A percentile compares a stretch with the other conserved stretches of the same genome.
These are phyloP conservation scores for Hsuehochloa calcarea DNA, from an alignment of 176 grass and related monocot species.

Conservation along the genomic window DNA sequence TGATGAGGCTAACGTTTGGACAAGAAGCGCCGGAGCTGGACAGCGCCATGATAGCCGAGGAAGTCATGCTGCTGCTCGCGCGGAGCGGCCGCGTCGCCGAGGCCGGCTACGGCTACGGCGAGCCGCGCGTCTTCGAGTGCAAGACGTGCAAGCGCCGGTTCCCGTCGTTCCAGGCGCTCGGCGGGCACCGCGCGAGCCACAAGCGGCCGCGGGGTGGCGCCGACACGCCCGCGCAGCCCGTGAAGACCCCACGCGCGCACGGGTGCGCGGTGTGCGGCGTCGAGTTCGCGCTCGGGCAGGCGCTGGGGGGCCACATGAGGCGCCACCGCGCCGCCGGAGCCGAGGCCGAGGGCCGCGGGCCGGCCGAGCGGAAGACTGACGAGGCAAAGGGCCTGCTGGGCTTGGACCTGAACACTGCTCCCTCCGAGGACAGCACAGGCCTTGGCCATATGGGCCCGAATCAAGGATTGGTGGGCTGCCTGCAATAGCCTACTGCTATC, in stretches of 20 bases:
- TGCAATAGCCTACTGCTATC: background rate
- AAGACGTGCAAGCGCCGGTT: slow-evolving; percentile 60
- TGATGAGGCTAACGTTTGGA: slow-evolving; percentile 39
- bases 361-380: background rate
- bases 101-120: slow-evolving; percentile 1
- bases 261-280: slow-evolving; percentile 59
- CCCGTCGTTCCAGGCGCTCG: slow-evolving; percentile 69
- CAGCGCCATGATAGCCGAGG: slow-evolving; percentile 27
- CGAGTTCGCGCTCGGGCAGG: slow-evolving; percentile 61
- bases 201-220: slow-evolving; percentile 29
- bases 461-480: background rate
- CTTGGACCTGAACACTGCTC: slow-evolving; percentile 40
- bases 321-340: slow-evolving; percentile 36
- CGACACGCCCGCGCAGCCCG: background rate
- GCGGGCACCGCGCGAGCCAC: slow-evolving; percentile 63
- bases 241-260: slow-evolving; percentile 35
- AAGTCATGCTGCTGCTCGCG: slow-evolving; percentile 39
- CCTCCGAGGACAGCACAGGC: background rate
- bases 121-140: slow-evolving; percentile 51
- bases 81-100: background rate
- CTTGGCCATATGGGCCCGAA: background rate
- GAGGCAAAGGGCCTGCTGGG: background rate
- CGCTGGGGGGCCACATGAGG: slow-evolving; percentile 74
- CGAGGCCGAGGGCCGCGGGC: background rate
- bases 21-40: slow-evolving; percentile 23